phyloP scores from a whole-genome alignment of 169 alveolate species.

The Plasmodium sp. region DNA sequence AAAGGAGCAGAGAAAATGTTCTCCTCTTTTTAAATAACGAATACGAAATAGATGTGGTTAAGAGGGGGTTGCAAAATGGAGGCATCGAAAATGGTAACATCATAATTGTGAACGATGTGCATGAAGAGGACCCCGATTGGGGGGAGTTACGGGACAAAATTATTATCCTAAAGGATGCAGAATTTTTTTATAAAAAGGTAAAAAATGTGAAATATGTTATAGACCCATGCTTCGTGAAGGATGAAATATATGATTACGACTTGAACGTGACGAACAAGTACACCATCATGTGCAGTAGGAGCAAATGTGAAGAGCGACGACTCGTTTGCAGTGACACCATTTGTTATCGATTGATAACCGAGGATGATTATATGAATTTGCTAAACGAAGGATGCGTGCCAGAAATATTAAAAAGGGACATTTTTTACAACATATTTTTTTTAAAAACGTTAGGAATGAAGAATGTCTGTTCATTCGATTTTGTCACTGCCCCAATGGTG shows the following conservation, averaged over 20 bases:
- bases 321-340: slow-evolving; percentile 7
- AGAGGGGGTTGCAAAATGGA: slow-evolving; percentile 22
- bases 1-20: slow-evolving; percentile 27
- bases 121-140: background rate
- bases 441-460: slow-evolving; percentile 64
- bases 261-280: slow-evolving; percentile 34
- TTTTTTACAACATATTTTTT: slow-evolving; percentile 55
- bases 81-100: slow-evolving; percentile 12
- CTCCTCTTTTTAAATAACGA: slow-evolving; percentile 68
- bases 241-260: slow-evolving; percentile 59
- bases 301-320: slow-evolving; percentile 66
- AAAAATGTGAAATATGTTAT: slow-evolving; percentile 54
- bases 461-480: slow-evolving; percentile 67
- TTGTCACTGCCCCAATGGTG: slow-evolving; percentile 60
- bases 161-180: slow-evolving; percentile 18
- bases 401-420: slow-evolving; percentile 68
- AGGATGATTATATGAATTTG: slow-evolving; percentile 39
- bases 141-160: slow-evolving; percentile 35
- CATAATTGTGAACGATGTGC: slow-evolving; percentile 11
- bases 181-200: slow-evolving; percentile 12
- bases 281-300: slow-evolving; percentile 58
- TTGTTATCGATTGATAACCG: slow-evolving; percentile 50
- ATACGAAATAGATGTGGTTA: slow-evolving; percentile 48
- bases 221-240: slow-evolving; percentile 68
- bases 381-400: slow-evolving; percentile 35